phyloP scores from a whole-genome alignment of 805 yeast genomes.

The Pichia californica region DNA sequence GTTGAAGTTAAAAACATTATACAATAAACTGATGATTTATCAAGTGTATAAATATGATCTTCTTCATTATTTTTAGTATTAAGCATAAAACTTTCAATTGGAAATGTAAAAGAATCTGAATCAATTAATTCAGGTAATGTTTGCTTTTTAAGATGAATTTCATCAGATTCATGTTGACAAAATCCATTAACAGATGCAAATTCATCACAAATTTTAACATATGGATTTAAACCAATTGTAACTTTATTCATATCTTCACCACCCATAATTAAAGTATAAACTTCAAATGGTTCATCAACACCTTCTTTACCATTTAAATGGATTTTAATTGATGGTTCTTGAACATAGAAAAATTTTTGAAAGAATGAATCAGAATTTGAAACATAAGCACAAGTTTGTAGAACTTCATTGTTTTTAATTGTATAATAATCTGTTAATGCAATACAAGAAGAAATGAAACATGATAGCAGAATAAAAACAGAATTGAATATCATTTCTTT shows the following conservation, averaged over 20 bases:
- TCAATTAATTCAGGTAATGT: slow-evolving; percentile 19
- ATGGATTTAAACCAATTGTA: slow-evolving; percentile 19
- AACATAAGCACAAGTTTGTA: slow-evolving; percentile 29
- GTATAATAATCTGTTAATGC: slow-evolving; percentile 22
- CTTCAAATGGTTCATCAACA: slow-evolving; percentile 5
- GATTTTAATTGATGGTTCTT: slow-evolving; percentile 14
- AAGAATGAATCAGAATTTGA: slow-evolving; percentile 18
- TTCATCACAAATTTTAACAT: slow-evolving; percentile 29
- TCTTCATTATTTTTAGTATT: slow-evolving; percentile 1
- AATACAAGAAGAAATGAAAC: not conserved
- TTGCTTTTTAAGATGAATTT: slow-evolving; percentile 7
- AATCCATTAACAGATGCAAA: slow-evolving; percentile 16
- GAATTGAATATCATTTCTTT: not conserved
- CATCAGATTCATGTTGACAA: slow-evolving; percentile 19
- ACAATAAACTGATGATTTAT: slow-evolving; percentile 24
- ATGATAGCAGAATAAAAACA: not conserved
- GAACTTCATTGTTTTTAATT: slow-evolving; percentile 16
- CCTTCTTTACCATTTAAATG: slow-evolving; percentile 10
- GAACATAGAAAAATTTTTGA: not conserved
- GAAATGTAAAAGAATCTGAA: slow-evolving; percentile 9
- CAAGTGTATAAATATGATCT: slow-evolving; percentile 15
- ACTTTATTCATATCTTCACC: slow-evolving; percentile 22
- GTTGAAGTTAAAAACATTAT: slow-evolving; percentile 17
- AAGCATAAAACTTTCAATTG: slow-evolving; percentile 17
- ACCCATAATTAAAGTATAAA: slow-evolving; percentile 22